A percentile compares a stretch with the other conserved stretches of the same genome.
phyloP scores from a whole-genome alignment of 2,329 filamentous ascomycete species.

The Sporothrix globosa region DNA sequence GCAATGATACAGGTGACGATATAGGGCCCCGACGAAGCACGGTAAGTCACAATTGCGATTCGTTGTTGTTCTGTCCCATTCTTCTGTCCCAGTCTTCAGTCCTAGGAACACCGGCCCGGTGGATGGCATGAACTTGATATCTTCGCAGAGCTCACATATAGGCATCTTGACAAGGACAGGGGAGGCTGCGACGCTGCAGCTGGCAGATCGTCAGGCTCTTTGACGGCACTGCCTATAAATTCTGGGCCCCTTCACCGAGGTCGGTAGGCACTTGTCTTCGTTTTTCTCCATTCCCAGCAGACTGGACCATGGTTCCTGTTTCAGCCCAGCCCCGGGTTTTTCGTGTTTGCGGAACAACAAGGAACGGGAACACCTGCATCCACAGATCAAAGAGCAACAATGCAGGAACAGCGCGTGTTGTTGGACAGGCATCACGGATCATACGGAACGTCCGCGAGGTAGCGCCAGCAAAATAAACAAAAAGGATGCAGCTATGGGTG shows the following conservation, averaged over 20 bases:
- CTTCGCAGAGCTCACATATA: slow-evolving; percentile 10
- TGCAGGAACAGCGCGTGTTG: background rate
- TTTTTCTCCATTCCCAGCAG: background rate
- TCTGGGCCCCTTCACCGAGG: background rate
- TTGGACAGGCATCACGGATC: too few species aligned
- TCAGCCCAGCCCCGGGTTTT: slow-evolving; percentile 24
- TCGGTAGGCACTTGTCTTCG: background rate
- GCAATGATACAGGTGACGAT: background rate
- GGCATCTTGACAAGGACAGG: slow-evolving; percentile 10
- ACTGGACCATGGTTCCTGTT: slow-evolving; percentile 24
- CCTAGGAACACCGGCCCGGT: background rate
- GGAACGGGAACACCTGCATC: slow-evolving; percentile 10
- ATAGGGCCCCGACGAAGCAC: background rate
- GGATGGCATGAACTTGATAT: slow-evolving; percentile 14
- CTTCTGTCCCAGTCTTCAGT: background rate
- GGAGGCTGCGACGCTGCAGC: slow-evolving; percentile 16
- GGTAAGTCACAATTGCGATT: background rate
- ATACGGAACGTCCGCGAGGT: background rate
- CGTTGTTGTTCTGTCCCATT: background rate
- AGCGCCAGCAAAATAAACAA: background rate
- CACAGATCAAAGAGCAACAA: slow-evolving; percentile 24
- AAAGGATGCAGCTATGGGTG: background rate
- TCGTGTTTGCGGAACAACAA: background rate
- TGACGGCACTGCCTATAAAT: background rate
- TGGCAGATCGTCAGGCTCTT: background rate